Conservation (phyloP, 176 grass and related monocot genomes). For the Ananas comosus region DNA sequence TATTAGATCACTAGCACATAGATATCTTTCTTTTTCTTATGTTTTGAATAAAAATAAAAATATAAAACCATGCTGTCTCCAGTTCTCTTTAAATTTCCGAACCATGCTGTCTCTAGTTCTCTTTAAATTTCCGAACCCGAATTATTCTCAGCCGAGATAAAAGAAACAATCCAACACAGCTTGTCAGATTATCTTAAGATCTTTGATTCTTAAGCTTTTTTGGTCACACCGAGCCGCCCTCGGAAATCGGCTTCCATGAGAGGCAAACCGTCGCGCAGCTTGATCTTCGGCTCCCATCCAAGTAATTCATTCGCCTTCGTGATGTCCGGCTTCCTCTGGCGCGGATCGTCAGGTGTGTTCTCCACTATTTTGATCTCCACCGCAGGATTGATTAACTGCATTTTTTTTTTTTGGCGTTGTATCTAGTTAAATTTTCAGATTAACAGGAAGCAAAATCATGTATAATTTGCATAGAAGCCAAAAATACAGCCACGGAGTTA, state of each 20-base stretch:
- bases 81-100: too few species aligned
- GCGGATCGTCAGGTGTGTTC: slow-evolving; percentile 30
- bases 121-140: too few species aligned
- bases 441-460: not conserved
- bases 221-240: slow-evolving; percentile 58
- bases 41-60: not conserved
- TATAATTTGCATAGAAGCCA: not conserved
- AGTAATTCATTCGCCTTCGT: slow-evolving; percentile 33
- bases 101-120: too few species aligned
- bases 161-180: not conserved
- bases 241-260: slow-evolving; percentile 97
- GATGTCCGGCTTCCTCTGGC: slow-evolving; percentile 29
- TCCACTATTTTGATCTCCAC: slow-evolving; percentile 41
- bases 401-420: slow-evolving; percentile 2
- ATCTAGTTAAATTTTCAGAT: not conserved
- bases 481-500: not conserved
- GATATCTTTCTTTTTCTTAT: not conserved
- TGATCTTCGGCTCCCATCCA: slow-evolving; percentile 39
- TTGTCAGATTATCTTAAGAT: not conserved
- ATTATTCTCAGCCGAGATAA: not conserved
- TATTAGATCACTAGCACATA: too few species aligned
- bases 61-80: not conserved
- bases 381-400: slow-evolving; percentile 79
- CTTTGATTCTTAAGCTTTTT: slow-evolving; percentile 21
- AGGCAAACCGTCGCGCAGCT: slow-evolving; percentile 53